Conservation (phyloP, 306 rosid species). For the Ziziphus jujuba region DNA sequence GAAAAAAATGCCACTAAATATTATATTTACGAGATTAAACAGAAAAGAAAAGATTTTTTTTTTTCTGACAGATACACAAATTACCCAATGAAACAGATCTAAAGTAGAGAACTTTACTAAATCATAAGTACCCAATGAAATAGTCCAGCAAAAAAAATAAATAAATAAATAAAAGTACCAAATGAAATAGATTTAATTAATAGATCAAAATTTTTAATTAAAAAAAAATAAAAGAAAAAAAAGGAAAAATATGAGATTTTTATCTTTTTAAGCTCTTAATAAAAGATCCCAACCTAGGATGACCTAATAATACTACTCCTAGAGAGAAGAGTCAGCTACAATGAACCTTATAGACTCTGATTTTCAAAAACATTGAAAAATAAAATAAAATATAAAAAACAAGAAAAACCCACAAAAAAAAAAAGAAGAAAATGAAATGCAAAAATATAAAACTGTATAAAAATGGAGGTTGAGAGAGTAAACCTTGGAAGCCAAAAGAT, state of each 20-base stretch:
- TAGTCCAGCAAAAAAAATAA: too few relatives aligned
- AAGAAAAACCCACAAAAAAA: neutral
- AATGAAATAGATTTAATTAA: neutral
- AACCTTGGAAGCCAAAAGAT: neutral
- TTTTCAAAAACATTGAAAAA: slow-evolving; percentile 1
- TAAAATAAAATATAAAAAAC: neutral
- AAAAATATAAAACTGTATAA: neutral
- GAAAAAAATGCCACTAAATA: neutral
- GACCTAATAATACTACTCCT: too few relatives aligned
- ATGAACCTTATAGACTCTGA: neutral
- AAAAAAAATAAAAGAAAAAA: neutral
- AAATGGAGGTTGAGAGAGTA: neutral
- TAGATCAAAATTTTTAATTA: neutral
- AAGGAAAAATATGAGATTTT: neutral
- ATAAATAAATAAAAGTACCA: too few relatives aligned
- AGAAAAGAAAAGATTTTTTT: neutral
- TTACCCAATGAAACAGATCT: neutral
- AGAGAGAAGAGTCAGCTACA: too few relatives aligned
- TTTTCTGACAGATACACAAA: neutral
- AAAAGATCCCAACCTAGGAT: neutral
- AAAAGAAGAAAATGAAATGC: neutral
- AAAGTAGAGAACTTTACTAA: neutral
- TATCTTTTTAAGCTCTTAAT: neutral
- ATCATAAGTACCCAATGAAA: neutral
- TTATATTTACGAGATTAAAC: neutral